Base-by-base conservation (phyloP, 345 rosid genomes). In the Brassica carinata region DNA sequence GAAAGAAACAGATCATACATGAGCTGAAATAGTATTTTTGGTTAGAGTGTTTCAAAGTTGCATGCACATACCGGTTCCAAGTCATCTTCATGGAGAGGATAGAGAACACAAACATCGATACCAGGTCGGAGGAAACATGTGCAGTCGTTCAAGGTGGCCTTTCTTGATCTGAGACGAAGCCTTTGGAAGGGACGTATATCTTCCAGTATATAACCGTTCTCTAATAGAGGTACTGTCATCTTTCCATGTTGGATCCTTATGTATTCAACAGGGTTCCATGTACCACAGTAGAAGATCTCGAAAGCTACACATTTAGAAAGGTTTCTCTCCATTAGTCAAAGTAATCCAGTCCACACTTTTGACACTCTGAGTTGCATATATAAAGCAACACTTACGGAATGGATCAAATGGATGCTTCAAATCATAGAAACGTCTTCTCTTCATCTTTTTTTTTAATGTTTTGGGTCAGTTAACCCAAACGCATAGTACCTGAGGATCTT, bases 131-230 rank as follows among this genome's bases (percentile, higher is more conserved):
- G 77, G 76, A 88, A 87, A 81, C 96, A 91, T 33, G 86, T 88
- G 83, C 99, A 96, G 73, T 96, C 97, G 17, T 79, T 79, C 71
- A 81, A 64, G 26, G 82, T 87, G 26, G 99, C 91, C 72, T 57
- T 84, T 85, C 97, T 90, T 18, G 99, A 90, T 87, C 85, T 90
- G 29, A 93, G 67, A 33, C 98, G 96, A 65, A 96, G 82, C 71
- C 88, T 85, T 26, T 94, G 65, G 81, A 79, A 79, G 1, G 92
- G 89, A 31, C 90, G 86, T n/a, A 79, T 86, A 63, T 79, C 87
- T 73, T 83, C 84, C 8, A 81, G 72, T 27, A 68, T 31, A 65
- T 51, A 70, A 7, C 43, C 82, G 38, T 75, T 75, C 64, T 91
- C 91, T 1, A 55, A 63, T 55, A 88, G 74, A 81, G 86, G 86